Conservation (phyloP, 2,329 filamentous ascomycete species). For the Fusarium proliferatum region DNA sequence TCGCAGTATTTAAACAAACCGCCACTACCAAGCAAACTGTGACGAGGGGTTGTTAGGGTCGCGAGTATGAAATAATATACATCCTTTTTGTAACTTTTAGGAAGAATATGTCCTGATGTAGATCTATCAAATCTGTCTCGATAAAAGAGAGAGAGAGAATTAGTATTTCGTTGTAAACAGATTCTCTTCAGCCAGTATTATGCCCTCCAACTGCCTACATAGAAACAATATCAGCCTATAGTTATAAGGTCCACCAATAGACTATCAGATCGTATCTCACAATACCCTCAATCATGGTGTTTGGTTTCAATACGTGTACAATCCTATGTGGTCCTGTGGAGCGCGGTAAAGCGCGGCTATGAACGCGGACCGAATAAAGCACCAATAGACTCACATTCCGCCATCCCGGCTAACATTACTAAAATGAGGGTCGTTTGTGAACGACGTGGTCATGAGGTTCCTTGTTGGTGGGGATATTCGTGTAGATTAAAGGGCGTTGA, state of each 20-base stretch:
- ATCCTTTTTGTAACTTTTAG: fast-evolving
- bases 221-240: no score
- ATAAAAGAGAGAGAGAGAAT: neutral
- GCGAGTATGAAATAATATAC: fast-evolving
- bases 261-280: neutral
- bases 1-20: fast-evolving
- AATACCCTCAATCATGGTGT: neutral
- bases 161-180: neutral
- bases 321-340: slow-evolving; percentile 41
- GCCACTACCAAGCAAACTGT: fast-evolving
- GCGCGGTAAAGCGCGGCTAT: slow-evolving; percentile 35
- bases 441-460: slow-evolving; percentile 14
- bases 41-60: fast-evolving
- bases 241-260: neutral
- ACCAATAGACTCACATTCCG: slow-evolving; percentile 31
- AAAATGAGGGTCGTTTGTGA: slow-evolving; percentile 6
- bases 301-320: neutral
- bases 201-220: fast-evolving
- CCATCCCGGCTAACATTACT: slow-evolving; percentile 21
- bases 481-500: slow-evolving; percentile 8
- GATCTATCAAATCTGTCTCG: no score
- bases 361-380: slow-evolving; percentile 37
- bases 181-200: neutral
- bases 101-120: neutral
- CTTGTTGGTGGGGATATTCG: neutral